Conservation (phyloP, 148 eudicot species). For the Selenicereus undatus region DNA sequence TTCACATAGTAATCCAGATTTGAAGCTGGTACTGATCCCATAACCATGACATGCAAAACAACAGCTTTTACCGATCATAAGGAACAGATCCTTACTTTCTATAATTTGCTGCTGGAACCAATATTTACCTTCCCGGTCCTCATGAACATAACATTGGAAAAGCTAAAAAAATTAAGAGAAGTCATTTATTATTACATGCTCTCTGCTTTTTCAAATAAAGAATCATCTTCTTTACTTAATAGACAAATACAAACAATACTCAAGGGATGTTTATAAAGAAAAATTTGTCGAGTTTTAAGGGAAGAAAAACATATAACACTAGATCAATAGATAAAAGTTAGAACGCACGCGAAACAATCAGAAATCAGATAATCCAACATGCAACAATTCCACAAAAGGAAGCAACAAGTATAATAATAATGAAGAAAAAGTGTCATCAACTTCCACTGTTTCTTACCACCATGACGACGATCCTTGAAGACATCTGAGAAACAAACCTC, state of each 20-base stretch:
- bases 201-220: too few relatives aligned
- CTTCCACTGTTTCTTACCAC: constrained; percentile 39
- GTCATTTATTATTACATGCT: too few relatives aligned
- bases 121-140: background rate
- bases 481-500: constrained; percentile 93
- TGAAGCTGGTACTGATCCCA: background rate
- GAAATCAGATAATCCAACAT: background rate
- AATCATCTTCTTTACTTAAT: too few relatives aligned
- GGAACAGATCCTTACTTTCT: background rate
- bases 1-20: background rate
- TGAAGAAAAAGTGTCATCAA: background rate
- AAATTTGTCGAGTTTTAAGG: too few relatives aligned
- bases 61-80: background rate
- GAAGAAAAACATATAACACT: background rate
- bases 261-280: too few relatives aligned
- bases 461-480: constrained; percentile 71
- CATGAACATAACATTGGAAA: too few relatives aligned
- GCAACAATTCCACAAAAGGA: background rate
- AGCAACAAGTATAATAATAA: background rate
- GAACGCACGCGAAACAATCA: background rate
- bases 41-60: background rate
- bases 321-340: too few relatives aligned
- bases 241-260: too few relatives aligned
- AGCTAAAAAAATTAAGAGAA: too few relatives aligned
- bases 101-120: background rate